A percentile compares a stretch with the other conserved stretches of the same genome.
These are phyloP conservation scores for Candida hispaniensis DNA, from an alignment of 805 yeast species.

Conservation along the genomic window DNA sequence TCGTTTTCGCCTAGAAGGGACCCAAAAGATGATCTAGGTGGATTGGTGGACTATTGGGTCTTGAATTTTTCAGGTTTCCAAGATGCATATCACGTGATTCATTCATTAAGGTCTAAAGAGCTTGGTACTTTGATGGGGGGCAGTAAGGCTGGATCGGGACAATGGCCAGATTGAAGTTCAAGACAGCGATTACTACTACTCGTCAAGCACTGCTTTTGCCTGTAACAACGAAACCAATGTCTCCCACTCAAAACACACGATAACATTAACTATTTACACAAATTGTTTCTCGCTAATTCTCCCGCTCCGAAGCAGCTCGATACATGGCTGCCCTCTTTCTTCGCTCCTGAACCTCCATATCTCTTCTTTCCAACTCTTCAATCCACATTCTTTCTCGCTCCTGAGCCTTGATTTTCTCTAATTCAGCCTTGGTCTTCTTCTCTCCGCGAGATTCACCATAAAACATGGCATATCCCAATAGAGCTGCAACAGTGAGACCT, in stretches of 20 bases:
- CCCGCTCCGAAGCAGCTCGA: slow-evolving; percentile 4
- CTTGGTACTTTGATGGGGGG: no score
- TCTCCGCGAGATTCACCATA: slow-evolving; percentile 37
- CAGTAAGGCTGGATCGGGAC: no score
- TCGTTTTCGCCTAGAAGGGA: no score
- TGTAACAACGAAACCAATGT: no score
- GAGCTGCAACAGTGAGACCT: slow-evolving; percentile 69
- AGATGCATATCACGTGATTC: no score
- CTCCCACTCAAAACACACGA: neutral
- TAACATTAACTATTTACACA: slow-evolving; percentile 15
- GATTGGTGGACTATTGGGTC: no score
- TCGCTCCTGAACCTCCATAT: slow-evolving; percentile 56
- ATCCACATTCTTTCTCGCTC: slow-evolving; percentile 81
- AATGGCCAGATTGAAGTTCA: no score
- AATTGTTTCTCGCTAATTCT: neutral
- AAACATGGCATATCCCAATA: slow-evolving; percentile 66
- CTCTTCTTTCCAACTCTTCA: slow-evolving; percentile 73
- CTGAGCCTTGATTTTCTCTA: slow-evolving; percentile 66
- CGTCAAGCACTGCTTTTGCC: no score
- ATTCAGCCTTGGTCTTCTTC: slow-evolving; percentile 40
- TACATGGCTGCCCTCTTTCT: slow-evolving; percentile 48
- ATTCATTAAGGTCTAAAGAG: no score
- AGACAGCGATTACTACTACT: no score
- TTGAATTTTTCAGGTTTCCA: no score
- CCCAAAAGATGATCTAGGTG: no score